These are phyloP conservation scores for Erodium texanum DNA, from an alignment of 441 rosid species.

Conservation along the genomic window DNA sequence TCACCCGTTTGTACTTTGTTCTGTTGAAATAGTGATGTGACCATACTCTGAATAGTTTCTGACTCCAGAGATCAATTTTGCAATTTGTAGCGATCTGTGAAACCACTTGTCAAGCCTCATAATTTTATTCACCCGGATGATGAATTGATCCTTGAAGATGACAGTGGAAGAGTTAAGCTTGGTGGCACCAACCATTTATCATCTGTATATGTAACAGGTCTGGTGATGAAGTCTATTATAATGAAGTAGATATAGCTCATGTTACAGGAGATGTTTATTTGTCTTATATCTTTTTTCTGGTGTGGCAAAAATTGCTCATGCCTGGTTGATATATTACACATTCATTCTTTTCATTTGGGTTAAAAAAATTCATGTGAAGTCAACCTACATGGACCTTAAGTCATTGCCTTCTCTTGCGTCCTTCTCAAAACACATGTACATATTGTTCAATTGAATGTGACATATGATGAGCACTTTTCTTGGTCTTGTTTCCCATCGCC, in stretches of 20 bases:
- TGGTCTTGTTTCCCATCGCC: neutral
- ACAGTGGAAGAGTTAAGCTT: conserved; percentile 87
- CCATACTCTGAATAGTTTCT: conserved; percentile 8
- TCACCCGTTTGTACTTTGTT: conserved; percentile 13
- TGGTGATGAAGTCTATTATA: conserved; percentile 10
- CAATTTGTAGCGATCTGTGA: conserved; percentile 56
- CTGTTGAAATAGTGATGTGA: conserved; percentile 11
- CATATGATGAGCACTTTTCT: neutral
- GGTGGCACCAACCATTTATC: conserved; percentile 53
- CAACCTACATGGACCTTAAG: neutral
- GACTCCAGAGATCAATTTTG: conserved; percentile 5
- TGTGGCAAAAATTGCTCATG: neutral
- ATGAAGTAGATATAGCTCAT: conserved; percentile 4
- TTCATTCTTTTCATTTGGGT: neutral
- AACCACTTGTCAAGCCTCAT: conserved; percentile 67
- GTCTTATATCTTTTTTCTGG: neutral
- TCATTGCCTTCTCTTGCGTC: neutral
- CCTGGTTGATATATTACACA: conserved; percentile 1
- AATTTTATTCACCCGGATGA: conserved; percentile 82
- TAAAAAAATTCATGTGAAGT: no score
- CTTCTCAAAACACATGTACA: neutral
- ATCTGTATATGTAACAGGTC: conserved; percentile 73
- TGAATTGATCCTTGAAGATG: conserved; percentile 79
- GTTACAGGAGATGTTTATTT: neutral
- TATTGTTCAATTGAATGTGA: neutral